Conservation (phyloP, 306 rosid species). For the Glycine soja region DNA sequence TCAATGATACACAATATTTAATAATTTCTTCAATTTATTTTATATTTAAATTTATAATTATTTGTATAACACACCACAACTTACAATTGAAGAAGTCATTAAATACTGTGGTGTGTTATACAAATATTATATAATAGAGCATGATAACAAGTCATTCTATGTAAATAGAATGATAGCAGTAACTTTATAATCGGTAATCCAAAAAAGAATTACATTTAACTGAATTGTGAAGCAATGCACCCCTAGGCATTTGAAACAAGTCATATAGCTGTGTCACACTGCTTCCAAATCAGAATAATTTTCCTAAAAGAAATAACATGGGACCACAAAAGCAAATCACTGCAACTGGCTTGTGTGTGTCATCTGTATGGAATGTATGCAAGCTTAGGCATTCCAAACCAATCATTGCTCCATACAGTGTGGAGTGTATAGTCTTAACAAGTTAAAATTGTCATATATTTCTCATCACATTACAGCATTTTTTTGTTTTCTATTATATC, state of each 20-base stretch:
- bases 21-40: not conserved
- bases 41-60: not conserved
- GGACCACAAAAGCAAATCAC: conserved; percentile 22
- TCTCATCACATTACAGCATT: not conserved
- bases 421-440: conserved; percentile 2
- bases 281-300: conserved; percentile 32
- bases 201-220: conserved; percentile 13
- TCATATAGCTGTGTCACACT: conserved; percentile 27
- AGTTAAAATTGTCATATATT: conserved; percentile 27
- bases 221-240: conserved; percentile 36
- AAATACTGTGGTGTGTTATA: no score
- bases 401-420: conserved; percentile 38
- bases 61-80: not conserved
- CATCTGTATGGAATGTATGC: not conserved
- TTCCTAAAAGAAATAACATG: conserved; percentile 16
- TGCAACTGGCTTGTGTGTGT: not conserved
- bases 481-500: not conserved
- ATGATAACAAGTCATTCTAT: not conserved
- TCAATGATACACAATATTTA: not conserved
- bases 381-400: conserved; percentile 34
- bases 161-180: conserved; percentile 1
- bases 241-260: conserved; percentile 15
- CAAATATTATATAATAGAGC: not conserved
- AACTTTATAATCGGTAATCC: conserved; percentile 10
- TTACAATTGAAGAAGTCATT: not conserved